Base-by-base conservation (phyloP, 192 early-diverging fungal species). In the Globomyces pollinis-pini region DNA sequence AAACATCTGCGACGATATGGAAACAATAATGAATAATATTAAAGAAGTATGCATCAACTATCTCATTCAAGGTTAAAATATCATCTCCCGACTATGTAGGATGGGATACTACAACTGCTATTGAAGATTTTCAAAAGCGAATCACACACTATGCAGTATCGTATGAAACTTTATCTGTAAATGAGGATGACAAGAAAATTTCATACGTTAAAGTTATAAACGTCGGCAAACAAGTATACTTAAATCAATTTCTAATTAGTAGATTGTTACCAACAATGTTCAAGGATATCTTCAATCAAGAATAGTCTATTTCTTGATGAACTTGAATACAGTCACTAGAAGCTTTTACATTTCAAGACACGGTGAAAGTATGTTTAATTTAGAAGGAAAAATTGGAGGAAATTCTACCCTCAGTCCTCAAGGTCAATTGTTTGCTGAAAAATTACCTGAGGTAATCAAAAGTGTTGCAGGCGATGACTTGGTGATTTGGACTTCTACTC, bases 301-400 rank as follows among this genome's bases (percentile, higher is more conserved):
- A 33, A 91, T 99, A 56, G 93, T 97, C 15, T 98, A 97, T 74
- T 98, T 93, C 70, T 70, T 99, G 63, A 97, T 98, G 94, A 99
- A 99, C 69, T 80, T 99, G 34, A 95, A 99, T 73, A 96, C 93
- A 60, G 84, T 87, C 3, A 93, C 97, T 26, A 83, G 90, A 53
- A 88, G 84, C 61, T 91, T 98, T 52, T 92, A 94, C 72, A 95
- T 95, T 63, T 75, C 54, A 2, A 66, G 74, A 5, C 70, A 77
- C 63, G 97, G 97, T 60, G 97, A 99, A 68, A 90, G 87, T 30
- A 71, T 90, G 68, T 97, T 81, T 73, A 99, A 99, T 73, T 77
- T 98, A 21, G 67, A 75, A 60, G 91, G 93, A 24, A 90, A 88
- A 50, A 80, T 99, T 56, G 97, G 97, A 31, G 97, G 97, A 62